A percentile compares a stretch with the other conserved stretches of the same genome.
phyloP scores from a whole-genome alignment of 352 stramenopile species.

The Globisporangium ultimum region DNA sequence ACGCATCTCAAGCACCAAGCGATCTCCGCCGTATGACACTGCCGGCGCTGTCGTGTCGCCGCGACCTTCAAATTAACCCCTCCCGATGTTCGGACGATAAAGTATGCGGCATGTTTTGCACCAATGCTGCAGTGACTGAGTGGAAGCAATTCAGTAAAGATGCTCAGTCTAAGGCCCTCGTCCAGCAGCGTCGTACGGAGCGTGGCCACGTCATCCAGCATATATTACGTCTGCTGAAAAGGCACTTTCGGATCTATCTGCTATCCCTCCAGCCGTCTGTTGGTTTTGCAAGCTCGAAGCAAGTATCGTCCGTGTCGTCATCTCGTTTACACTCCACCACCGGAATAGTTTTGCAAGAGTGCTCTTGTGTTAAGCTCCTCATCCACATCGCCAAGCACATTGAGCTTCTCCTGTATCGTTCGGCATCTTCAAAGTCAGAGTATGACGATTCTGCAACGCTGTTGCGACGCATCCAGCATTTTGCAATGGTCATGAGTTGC shows the following conservation, averaged over 20 bases:
- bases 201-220: conserved; percentile 7
- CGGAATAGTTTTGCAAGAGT: conserved; percentile 8
- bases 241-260: conserved; percentile 9
- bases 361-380: conserved; percentile 13
- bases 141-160: conserved; percentile 6
- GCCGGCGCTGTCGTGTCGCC: conserved; percentile 3
- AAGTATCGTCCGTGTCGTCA: background rate
- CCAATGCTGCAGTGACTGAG: background rate
- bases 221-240: conserved; percentile 3
- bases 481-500: conserved; percentile 19
- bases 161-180: background rate
- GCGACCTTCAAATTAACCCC: conserved; percentile 7
- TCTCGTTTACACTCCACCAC: background rate
- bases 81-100: conserved; percentile 1
- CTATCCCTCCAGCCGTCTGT: conserved; percentile 3
- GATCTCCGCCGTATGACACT: background rate
- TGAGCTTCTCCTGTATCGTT: conserved; percentile 22
- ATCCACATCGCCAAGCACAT: conserved; percentile 22
- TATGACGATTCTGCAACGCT: conserved; percentile 15
- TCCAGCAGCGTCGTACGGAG: conserved; percentile 1
- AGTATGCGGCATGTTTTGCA: conserved; percentile 9
- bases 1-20: background rate
- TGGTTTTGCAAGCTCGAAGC: background rate
- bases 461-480: conserved; percentile 20
- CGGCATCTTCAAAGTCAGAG: conserved; percentile 18